Percentiles rank a stretch among this genome's conserved stretches.
Evolutionary conservation across 2,329 filamentous ascomycete genomes (phyloP).

Genomic region (Talaromyces rugulosus): DNA sequence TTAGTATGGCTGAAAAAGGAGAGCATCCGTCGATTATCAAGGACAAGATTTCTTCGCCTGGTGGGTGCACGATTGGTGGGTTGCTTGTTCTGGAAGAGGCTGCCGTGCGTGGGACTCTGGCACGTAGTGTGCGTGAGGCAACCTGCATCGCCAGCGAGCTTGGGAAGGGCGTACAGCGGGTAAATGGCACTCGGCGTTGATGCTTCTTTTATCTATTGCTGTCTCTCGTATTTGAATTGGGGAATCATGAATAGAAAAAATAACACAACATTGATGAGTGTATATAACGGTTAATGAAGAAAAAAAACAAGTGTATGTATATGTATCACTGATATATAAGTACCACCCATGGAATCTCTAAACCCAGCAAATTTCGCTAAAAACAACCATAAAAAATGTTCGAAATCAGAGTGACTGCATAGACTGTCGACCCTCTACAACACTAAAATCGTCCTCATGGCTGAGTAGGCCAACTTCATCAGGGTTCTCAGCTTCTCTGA

Average conservation of each 20-base stretch:
- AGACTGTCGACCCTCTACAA: constrained; percentile 26
- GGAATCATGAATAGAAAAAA: neutral
- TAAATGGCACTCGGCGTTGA: constrained; percentile 40
- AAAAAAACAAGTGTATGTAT: neutral
- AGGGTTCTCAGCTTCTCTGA: constrained; percentile 22
- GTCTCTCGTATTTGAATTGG: neutral
- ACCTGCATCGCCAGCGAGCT: constrained; percentile 56
- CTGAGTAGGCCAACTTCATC: constrained; percentile 37
- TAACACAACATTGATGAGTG: neutral
- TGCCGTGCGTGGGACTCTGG: constrained; percentile 50
- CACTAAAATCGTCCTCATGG: constrained; percentile 27
- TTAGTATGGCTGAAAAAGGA: constrained; percentile 54
- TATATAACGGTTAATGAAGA: neutral
- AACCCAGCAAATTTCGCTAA: constrained; percentile 1
- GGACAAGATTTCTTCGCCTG: constrained; percentile 59
- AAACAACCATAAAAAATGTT: neutral
- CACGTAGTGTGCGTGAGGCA: constrained; percentile 55
- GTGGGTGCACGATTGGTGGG: constrained; percentile 61
- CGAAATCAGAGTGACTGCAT: constrained; percentile 21
- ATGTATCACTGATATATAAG: constrained; percentile 1
- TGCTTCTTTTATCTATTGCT: neutral
- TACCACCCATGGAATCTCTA: constrained; percentile 1
- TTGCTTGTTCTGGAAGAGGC: constrained; percentile 58
- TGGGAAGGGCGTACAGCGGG: constrained; percentile 50
- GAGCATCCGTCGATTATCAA: constrained; percentile 57